Conservation (phyloP, 2,329 filamentous ascomycete species). For the Karstenula rhodostoma region DNA sequence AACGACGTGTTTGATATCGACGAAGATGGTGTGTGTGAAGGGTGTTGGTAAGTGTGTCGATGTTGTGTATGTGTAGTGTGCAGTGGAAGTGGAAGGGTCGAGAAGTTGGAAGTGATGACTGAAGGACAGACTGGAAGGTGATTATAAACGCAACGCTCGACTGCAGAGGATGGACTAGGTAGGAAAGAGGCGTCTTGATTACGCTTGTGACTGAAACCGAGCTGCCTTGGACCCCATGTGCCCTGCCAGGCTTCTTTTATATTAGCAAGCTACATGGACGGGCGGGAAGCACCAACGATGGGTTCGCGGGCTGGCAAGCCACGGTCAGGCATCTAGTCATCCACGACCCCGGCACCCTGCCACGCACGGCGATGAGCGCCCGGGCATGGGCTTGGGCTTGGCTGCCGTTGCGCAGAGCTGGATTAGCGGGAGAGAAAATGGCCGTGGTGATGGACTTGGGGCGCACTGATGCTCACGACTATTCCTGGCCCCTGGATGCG, state of each 20-base stretch:
- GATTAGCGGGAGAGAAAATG: slow-evolving; percentile 5
- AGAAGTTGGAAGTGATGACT: slow-evolving; percentile 18
- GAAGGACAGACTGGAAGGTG: slow-evolving; percentile 26
- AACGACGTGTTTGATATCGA: neutral
- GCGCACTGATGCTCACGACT: slow-evolving; percentile 9
- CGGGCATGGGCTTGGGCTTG: slow-evolving; percentile 14
- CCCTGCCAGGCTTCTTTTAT: slow-evolving; percentile 44
- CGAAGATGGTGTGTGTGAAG: slow-evolving; percentile 10
- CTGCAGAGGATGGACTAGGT: slow-evolving; percentile 15
- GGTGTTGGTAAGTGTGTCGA: neutral
- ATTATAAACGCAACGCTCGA: slow-evolving; percentile 11
- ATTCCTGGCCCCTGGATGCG: slow-evolving; percentile 13
- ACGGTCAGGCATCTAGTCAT: slow-evolving; percentile 42
- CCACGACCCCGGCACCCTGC: slow-evolving; percentile 28
- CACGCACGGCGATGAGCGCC: slow-evolving; percentile 10
- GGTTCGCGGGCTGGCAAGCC: slow-evolving; percentile 28
- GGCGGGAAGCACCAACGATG: slow-evolving; percentile 11
- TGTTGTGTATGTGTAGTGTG: neutral
- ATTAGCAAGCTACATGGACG: slow-evolving; percentile 21
- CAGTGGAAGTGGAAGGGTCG: slow-evolving; percentile 12
- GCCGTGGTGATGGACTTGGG: slow-evolving; percentile 3
- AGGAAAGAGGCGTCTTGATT: slow-evolving; percentile 23
- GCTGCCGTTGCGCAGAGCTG: slow-evolving; percentile 16
- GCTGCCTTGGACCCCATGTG: slow-evolving; percentile 25
- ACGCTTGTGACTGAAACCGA: slow-evolving; percentile 22